Conservation (phyloP, 768 basidiomycete genomes). For the Collybiopsis confluens region DNA sequence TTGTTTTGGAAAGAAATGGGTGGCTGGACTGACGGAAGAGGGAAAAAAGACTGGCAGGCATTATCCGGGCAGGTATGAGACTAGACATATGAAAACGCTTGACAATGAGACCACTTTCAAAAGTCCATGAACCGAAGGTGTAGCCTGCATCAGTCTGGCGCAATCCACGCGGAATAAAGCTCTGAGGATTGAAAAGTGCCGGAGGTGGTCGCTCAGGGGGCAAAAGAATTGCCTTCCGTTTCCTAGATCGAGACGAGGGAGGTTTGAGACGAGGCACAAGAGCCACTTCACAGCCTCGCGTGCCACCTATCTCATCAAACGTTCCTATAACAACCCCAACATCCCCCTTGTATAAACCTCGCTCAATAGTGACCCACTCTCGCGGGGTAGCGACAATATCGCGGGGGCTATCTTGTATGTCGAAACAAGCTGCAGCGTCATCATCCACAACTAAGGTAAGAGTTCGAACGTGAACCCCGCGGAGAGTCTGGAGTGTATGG, state of each 20-base stretch:
- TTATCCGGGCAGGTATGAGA: too few species aligned
- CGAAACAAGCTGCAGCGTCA: neutral
- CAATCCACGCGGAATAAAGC: too few species aligned
- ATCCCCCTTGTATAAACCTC: neutral
- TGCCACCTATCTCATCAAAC: neutral
- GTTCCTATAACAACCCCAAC: neutral
- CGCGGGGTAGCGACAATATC: neutral
- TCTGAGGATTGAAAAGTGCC: neutral
- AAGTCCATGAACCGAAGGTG: too few species aligned
- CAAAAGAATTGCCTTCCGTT: neutral
- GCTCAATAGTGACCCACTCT: too few species aligned
- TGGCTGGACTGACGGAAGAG: too few species aligned
- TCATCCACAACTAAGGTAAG: neutral
- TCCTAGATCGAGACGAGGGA: too few species aligned
- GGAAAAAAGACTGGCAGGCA: too few species aligned
- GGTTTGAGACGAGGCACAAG: neutral
- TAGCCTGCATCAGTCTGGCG: too few species aligned
- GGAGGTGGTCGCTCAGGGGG: neutral
- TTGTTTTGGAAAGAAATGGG: too few species aligned
- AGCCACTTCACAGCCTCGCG: neutral
- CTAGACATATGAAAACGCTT: too few species aligned
- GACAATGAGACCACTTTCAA: too few species aligned
- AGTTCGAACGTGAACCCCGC: neutral
- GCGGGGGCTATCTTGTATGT: neutral
- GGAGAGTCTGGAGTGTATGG: neutral